phyloP scores from a whole-genome alignment of 306 rosid species.

The Gastrolobium bilobum region DNA sequence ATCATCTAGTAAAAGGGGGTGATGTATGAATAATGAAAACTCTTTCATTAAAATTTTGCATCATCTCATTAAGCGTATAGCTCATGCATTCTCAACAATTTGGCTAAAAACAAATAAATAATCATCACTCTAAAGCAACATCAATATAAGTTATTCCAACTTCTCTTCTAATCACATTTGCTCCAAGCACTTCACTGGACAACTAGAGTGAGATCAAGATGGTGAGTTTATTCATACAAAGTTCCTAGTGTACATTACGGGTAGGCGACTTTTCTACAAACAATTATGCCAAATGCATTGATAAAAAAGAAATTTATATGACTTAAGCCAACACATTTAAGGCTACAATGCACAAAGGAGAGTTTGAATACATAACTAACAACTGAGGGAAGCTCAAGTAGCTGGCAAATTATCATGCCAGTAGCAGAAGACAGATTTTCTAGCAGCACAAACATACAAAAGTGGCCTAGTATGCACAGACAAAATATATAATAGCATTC shows the following conservation, averaged over 20 bases:
- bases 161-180: no score
- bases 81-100: no score
- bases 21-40: no score
- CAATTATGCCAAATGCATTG: constrained; percentile 12
- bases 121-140: neutral
- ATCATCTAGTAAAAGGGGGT: no score
- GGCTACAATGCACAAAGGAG: constrained; percentile 48
- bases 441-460: constrained; percentile 50
- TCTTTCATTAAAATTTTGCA: no score
- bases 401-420: constrained; percentile 43
- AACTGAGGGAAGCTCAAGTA: constrained; percentile 53
- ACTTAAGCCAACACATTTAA: constrained; percentile 47
- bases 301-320: constrained; percentile 39
- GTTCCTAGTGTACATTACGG: neutral
- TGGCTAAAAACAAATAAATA: no score
- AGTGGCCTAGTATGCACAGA: constrained; percentile 52
- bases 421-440: constrained; percentile 42
- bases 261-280: neutral
- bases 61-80: no score
- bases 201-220: neutral
- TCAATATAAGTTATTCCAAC: neutral
- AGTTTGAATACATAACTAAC: constrained; percentile 9
- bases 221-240: neutral
- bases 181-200: neutral
- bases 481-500: constrained; percentile 48